Percentiles rank a stretch among this genome's conserved stretches.
Evolutionary conservation across 2,329 filamentous ascomycete genomes (phyloP).

Genomic region (Paramyrothecium roridum): DNA sequence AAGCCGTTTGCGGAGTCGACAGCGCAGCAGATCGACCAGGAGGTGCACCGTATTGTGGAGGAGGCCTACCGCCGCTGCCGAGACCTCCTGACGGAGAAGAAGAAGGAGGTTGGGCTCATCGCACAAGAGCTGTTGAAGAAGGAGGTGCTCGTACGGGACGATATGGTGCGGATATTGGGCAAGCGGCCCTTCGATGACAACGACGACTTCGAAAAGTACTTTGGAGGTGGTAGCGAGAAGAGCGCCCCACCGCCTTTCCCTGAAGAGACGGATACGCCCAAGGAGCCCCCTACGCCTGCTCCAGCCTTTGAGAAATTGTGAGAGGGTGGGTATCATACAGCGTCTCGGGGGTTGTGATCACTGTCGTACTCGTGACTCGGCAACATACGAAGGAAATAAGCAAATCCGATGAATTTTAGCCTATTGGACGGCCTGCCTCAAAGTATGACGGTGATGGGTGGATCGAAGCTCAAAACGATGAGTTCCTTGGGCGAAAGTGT

Average conservation of each 20-base stretch:
- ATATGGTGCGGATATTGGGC: constrained; percentile 86
- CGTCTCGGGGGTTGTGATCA: too few relatives aligned
- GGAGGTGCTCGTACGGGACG: constrained; percentile 87
- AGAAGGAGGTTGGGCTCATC: constrained; percentile 81
- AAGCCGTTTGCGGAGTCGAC: constrained; percentile 97
- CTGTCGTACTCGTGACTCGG: too few relatives aligned
- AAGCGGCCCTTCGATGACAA: constrained; percentile 77
- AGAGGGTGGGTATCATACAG: not conserved
- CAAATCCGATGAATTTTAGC: too few relatives aligned
- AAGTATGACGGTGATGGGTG: not conserved
- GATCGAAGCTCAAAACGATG: not conserved
- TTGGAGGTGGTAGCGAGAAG: constrained; percentile 58
- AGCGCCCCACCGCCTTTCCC: constrained; percentile 57
- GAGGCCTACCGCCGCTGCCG: constrained; percentile 90
- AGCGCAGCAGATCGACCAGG: constrained; percentile 84
- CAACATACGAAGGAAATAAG: too few relatives aligned
- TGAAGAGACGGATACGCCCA: constrained; percentile 37
- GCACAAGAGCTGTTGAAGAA: constrained; percentile 91
- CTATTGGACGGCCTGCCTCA: not conserved
- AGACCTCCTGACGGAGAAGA: constrained; percentile 79
- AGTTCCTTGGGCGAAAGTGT: not conserved
- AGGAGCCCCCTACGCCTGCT: constrained; percentile 31
- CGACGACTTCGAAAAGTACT: constrained; percentile 93
- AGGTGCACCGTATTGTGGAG: constrained; percentile 89
- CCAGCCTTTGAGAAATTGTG: constrained; percentile 31